phyloP scores from a whole-genome alignment of 805 yeast species.

The Metschnikowia amazonensis region DNA sequence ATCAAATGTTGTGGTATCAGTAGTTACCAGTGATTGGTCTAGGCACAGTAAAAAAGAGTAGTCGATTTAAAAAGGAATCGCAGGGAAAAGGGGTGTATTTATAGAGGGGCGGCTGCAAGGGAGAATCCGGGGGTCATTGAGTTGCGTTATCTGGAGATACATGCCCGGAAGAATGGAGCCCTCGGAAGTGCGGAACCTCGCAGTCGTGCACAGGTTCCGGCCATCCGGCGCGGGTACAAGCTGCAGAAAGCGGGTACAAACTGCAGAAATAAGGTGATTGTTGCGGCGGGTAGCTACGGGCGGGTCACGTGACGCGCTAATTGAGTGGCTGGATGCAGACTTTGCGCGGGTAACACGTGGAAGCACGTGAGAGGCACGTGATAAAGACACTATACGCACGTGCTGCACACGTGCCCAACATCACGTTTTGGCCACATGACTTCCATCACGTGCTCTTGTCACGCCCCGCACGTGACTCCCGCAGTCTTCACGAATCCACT shows the following conservation, averaged over 20 bases:
- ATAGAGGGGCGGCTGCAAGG: background rate
- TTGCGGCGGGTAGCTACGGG: background rate
- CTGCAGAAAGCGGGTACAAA: no score
- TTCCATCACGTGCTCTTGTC: background rate
- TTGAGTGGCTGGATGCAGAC: no score
- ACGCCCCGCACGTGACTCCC: background rate
- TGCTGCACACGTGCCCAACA: no score
- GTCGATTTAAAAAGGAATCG: no score
- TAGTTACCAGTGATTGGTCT: no score
- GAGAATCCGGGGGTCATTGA: background rate
- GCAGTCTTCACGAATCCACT: background rate
- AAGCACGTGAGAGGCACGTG: no score
- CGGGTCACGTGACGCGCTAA: no score
- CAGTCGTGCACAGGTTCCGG: background rate
- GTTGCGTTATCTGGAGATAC: conserved; percentile 8
- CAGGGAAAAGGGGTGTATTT: background rate
- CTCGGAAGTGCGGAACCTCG: background rate
- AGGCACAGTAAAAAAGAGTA: no score
- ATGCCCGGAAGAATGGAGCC: conserved; percentile 7
- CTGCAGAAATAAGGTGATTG: no score
- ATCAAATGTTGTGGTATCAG: no score
- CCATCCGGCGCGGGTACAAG: background rate
- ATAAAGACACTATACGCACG: no score
- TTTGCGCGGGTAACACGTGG: no score
- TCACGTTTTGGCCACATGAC: background rate